Evolutionary conservation across 306 rosid genomes (phyloP).

Genomic region (Carpinus viminea): DNA sequence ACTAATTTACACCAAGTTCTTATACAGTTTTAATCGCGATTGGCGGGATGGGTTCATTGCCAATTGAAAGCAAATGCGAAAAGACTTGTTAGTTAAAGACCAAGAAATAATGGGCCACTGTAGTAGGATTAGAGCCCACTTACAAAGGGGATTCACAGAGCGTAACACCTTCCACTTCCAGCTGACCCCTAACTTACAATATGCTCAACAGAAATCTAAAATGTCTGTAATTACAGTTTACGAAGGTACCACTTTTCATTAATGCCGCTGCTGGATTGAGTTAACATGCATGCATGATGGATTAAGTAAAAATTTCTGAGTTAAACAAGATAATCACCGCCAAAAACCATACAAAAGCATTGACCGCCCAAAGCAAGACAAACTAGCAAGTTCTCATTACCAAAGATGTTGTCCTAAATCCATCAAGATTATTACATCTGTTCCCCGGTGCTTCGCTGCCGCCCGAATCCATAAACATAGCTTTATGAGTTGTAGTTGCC

Average conservation of each 20-base stretch:
- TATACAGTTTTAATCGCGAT: neutral
- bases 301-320: neutral
- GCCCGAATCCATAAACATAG: neutral
- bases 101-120: too few species aligned
- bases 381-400: neutral
- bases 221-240: too few species aligned
- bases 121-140: too few species aligned
- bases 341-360: neutral
- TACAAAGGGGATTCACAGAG: neutral
- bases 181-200: too few species aligned
- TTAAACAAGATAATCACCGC: neutral
- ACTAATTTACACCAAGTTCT: too few species aligned
- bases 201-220: too few species aligned
- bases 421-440: neutral
- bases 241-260: neutral
- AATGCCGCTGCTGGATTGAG: neutral
- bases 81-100: neutral
- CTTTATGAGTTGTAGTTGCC: constrained; percentile 2
- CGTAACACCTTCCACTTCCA: too few species aligned
- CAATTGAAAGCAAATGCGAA: neutral
- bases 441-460: neutral
- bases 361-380: neutral
- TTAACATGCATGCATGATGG: neutral
- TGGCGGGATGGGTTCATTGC: neutral
- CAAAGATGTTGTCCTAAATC: neutral